These are phyloP conservation scores for Talaromyces amestolkiae DNA, from an alignment of 2,329 filamentous ascomycete genomes.

Conservation along the genomic window DNA sequence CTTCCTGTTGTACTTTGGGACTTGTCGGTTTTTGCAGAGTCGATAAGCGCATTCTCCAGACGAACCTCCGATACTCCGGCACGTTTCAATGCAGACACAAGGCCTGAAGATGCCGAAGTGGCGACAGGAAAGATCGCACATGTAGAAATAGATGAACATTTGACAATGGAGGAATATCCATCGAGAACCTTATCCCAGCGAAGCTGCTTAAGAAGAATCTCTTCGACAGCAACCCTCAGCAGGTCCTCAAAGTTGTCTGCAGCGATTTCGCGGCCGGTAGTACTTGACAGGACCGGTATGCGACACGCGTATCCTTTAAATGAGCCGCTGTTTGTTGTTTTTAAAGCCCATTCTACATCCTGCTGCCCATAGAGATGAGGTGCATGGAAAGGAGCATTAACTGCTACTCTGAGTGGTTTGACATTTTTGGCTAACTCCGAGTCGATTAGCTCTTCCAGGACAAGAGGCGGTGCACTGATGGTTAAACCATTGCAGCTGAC, in stretches of 20 bases:
- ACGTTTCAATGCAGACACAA: conserved; percentile 33
- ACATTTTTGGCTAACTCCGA: conserved; percentile 49
- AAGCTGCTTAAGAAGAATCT: conserved; percentile 40
- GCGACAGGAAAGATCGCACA: conserved; percentile 33
- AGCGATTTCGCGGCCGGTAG: conserved; percentile 33
- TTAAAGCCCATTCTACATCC: conserved; percentile 53
- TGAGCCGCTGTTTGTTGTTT: conserved; percentile 31
- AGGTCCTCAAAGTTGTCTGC: conserved; percentile 33
- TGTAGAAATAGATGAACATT: conserved; percentile 18
- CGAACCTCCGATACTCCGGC: conserved; percentile 27
- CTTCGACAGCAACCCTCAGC: conserved; percentile 34
- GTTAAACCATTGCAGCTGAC: conserved; percentile 59
- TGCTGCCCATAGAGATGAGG: conserved; percentile 52
- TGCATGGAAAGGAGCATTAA: conserved; percentile 61
- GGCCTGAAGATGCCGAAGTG: conserved; percentile 33
- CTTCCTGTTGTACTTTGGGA: conserved; percentile 30
- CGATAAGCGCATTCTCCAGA: conserved; percentile 29
- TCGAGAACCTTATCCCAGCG: conserved; percentile 43
- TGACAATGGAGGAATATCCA: conserved; percentile 28
- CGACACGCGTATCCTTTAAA: conserved; percentile 29
- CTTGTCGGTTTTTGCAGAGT: conserved; percentile 25
- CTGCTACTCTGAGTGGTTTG: conserved; percentile 53
- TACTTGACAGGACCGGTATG: conserved; percentile 40
- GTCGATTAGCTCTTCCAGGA: conserved; percentile 53
- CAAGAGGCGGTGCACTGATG: conserved; percentile 57